phyloP scores from a whole-genome alignment of 805 yeast genomes.

The Saturnispora bothae region DNA sequence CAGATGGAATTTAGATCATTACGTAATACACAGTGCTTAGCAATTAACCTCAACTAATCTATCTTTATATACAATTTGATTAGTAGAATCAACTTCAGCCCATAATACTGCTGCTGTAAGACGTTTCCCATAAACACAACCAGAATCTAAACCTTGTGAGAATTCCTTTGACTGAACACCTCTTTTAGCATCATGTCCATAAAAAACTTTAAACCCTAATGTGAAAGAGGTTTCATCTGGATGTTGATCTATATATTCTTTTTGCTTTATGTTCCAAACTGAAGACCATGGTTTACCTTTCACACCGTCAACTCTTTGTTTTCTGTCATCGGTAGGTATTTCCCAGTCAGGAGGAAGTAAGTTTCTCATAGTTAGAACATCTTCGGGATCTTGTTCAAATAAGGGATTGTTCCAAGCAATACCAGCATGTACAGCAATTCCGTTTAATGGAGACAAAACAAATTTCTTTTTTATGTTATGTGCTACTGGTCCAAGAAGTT shows the following conservation, averaged over 20 bases:
- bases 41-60: constrained; percentile 23
- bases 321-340: constrained; percentile 39
- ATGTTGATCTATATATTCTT: constrained; percentile 6
- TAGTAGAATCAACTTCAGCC: constrained; percentile 19
- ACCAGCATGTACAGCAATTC: constrained; percentile 78
- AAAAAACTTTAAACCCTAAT: constrained; percentile 40
- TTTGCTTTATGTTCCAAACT: constrained; percentile 24
- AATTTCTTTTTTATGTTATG: constrained; percentile 16
- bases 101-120: constrained; percentile 53
- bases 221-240: constrained; percentile 12
- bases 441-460: constrained; percentile 20
- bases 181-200: constrained; percentile 82
- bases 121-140: constrained; percentile 67
- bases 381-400: constrained; percentile 49
- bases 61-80: constrained; percentile 19
- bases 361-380: constrained; percentile 60
- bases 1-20: no score
- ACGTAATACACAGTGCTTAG: no score
- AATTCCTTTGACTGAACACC: constrained; percentile 58
- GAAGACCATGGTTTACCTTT: constrained; percentile 26
- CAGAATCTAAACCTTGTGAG: constrained; percentile 74
- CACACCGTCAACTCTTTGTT: constrained; percentile 18
- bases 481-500: constrained; percentile 51
- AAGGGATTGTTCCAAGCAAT: constrained; percentile 50
- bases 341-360: constrained; percentile 56